Evolutionary conservation across 192 early-diverging fungal genomes (phyloP).

Genomic region (Mortierella alpina): DNA sequence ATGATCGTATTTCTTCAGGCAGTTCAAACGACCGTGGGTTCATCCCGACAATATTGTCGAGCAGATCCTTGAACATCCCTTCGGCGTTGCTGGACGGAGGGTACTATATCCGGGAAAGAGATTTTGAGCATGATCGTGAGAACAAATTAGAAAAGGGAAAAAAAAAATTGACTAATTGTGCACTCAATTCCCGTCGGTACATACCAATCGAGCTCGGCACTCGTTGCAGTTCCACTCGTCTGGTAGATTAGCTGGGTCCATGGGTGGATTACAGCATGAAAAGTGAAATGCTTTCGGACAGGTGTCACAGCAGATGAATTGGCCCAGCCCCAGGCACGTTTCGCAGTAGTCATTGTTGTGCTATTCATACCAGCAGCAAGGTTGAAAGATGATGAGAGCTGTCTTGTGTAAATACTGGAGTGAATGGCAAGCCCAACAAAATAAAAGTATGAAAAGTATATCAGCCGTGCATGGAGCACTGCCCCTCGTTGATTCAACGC

Average conservation of each 20-base stretch:
- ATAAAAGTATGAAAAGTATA: background rate
- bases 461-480: background rate
- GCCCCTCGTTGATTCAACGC: background rate
- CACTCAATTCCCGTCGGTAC: background rate
- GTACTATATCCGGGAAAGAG: background rate
- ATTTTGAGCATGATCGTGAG: background rate
- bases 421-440: background rate
- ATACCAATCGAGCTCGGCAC: conserved; percentile 22
- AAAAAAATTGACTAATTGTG: background rate
- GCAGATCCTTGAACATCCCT: conserved; percentile 39
- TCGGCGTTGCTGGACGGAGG: conserved; percentile 9
- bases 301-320: conserved; percentile 57
- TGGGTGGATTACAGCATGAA: conserved; percentile 55
- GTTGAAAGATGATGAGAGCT: background rate
- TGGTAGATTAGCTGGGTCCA: conserved; percentile 38
- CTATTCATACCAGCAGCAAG: background rate
- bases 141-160: no score
- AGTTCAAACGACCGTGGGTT: conserved; percentile 53
- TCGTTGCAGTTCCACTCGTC: conserved; percentile 56
- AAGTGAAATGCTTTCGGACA: conserved; percentile 61
- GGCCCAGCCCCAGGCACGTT: conserved; percentile 42
- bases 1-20: conserved; percentile 46
- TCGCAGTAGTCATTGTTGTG: conserved; percentile 56
- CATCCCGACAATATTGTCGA: conserved; percentile 35
- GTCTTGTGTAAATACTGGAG: background rate